Percentiles rank a stretch among this genome's conserved stretches.
These are phyloP conservation scores for Ceraceosorus guamensis DNA, from an alignment of 1,284 basidiomycete genomes.

Conservation along the genomic window DNA sequence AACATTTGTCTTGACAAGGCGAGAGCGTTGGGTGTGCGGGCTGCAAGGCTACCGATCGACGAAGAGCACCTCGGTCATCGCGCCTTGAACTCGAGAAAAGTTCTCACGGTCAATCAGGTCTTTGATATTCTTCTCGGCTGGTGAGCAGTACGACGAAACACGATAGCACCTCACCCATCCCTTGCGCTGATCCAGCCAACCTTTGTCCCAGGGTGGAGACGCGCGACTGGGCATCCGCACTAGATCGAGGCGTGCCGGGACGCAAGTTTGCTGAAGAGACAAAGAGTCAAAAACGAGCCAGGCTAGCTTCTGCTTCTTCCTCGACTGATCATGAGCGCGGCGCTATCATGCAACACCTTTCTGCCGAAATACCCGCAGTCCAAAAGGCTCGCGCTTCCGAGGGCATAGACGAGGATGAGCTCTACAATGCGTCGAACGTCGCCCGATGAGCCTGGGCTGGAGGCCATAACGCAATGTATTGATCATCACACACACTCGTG, in stretches of 20 bases:
- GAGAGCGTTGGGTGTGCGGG: constrained; percentile 63
- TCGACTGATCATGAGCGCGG: no score
- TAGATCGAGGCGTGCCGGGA: constrained; percentile 77
- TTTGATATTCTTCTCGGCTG: constrained; percentile 88
- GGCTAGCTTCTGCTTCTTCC: no score
- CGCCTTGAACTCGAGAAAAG: constrained; percentile 73
- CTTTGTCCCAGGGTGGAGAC: constrained; percentile 16
- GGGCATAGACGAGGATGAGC: no score
- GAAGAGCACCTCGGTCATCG: constrained; percentile 6
- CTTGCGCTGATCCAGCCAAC: background rate
- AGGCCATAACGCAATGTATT: no score
- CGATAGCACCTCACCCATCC: background rate
- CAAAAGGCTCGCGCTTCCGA: no score
- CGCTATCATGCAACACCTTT: no score
- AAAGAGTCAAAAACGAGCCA: no score
- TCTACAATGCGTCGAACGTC: no score
- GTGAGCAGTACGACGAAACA: constrained; percentile 29
- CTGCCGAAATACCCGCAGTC: no score
- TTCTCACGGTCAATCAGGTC: constrained; percentile 91
- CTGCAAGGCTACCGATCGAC: constrained; percentile 79
- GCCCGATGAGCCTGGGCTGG: no score
- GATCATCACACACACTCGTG: no score
- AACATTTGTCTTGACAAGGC: constrained; percentile 86
- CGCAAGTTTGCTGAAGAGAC: constrained; percentile 56
- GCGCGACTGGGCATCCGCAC: constrained; percentile 42